Evolutionary conservation across 2,329 filamentous ascomycete genomes (phyloP), one percentile per base, ranked within the genome.

Genomic region (Microcyclospora pomicola): DNA sequence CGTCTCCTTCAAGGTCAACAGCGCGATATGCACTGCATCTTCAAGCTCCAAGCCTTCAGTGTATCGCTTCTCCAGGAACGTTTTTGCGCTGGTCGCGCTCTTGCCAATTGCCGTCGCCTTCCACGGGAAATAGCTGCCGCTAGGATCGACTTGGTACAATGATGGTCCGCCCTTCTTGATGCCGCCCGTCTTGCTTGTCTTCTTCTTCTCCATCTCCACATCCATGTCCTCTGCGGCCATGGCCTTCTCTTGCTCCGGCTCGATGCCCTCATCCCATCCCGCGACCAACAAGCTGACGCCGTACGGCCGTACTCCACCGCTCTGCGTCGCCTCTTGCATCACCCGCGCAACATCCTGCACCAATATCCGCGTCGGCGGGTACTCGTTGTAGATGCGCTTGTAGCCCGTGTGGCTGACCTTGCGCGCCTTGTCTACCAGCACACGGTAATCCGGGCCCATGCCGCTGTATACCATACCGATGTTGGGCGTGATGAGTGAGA

Each of bases 341-440:
- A 96, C 88, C 48, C 86, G 77, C 42, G 91, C 91, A 41, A 98
- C 87, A 57, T 98, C 91, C 66, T 98, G 91, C 40, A 98, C 91
- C 67, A 98, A 75, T 80, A 98, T 98, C 62, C 91, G 80, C 40
- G 91, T 98, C 5, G 91, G 91, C n/a, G 91, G 91, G 69, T 98
- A 98, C 69, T 98, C 91, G 68, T 98, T 98, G 73, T 98, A 98
- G 69, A 98, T 87, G 64, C 91, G 85, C 77, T 98, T 98, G 78
- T 98, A 98, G 63, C 80, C 82, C 34, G 91, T 93, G 68, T 98
- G 91, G 40, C 87, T 94, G 50, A 95, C 91, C 67, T 96, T 98
- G 59, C 91, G 86, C 52, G 91, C 91, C 65, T 87, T 88, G 71
- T 98, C 91, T 53, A 96, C 91, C 38, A 98, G 75, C 41, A 98